Evolutionary conservation across 306 rosid genomes (phyloP).

Genomic region (Adenanthera pavonina): DNA sequence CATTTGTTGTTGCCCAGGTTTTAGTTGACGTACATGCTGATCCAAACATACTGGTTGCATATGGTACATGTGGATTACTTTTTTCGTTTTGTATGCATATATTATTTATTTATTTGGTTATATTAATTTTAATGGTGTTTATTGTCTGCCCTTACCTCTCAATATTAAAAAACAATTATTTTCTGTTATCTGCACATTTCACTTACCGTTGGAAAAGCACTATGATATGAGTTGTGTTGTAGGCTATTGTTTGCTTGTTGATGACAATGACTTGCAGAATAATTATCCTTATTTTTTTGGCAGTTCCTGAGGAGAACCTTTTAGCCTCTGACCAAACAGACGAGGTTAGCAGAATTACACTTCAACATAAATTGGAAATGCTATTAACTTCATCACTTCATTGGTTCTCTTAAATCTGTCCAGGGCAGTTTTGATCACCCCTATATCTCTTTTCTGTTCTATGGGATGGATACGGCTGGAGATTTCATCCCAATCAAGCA

Average conservation of each 20-base stretch:
- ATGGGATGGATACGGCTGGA: conserved; percentile 91
- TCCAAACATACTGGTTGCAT: conserved; percentile 86
- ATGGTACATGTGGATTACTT: conserved; percentile 60
- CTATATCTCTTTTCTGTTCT: conserved; percentile 78
- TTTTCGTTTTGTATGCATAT: conserved; percentile 32
- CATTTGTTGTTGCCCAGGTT: conserved; percentile 58
- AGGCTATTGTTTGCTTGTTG: conserved; percentile 24
- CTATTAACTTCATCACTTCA: conserved; percentile 7
- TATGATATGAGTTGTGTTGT: conserved; percentile 5
- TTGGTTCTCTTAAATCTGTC: conserved; percentile 29
- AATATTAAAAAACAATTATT: not conserved
- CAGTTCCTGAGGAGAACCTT: conserved; percentile 95
- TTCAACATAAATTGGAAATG: not conserved
- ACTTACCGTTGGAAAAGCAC: conserved; percentile 19
- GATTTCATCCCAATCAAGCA: conserved; percentile 93
- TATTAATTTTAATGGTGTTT: conserved; percentile 1
- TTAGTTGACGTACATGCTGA: conserved; percentile 82
- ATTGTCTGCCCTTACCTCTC: conserved; percentile 11
- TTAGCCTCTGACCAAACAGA: conserved; percentile 69
- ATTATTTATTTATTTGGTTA: not conserved
- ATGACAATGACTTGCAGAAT: conserved; percentile 29
- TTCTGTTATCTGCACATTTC: conserved; percentile 5
- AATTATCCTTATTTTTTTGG: conserved; percentile 32
- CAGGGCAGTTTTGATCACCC: conserved; percentile 93
- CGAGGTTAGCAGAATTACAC: conserved; percentile 48